Evolutionary conservation across 83 land plant species (phyloP), one percentile per base, ranked within the genome.

Genomic region (Diphasiastrum complanatum): DNA sequence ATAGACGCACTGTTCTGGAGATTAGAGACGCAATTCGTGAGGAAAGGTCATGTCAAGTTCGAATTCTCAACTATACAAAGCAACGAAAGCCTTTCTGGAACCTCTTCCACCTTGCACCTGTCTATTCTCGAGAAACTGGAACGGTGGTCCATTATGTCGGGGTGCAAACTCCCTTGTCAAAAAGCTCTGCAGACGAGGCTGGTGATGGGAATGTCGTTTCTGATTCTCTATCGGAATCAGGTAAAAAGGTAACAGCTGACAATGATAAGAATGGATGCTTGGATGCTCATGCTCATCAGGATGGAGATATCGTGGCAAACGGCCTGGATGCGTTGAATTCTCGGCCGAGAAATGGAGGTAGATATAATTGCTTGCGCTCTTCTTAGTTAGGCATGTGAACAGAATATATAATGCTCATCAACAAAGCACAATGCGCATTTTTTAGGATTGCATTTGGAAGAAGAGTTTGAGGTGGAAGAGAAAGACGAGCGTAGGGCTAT

Each of bases 11-110:
- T 8, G 79, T 93, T 24, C 49, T 77, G 63, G 89, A 75, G 47
- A 89, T 93, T 11, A 57, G 89, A 25, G 96, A 89, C 66, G 99
- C 92, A 0, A 80, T 93, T 34, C 66, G 87, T 22, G 83, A 82
- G 63, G 92, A 89, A 63, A 68, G 81, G 56, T 14, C 63, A 4
- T 62, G 84, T 16, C 83, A 93, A 61, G 71, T 86, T 33, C 72
- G 51, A 32, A 59, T 93, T 65, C 51, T 88, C 65, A 93, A 93
- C 63, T 89, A 93, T 60, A 70, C 76, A 19, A 85, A 81, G 63
- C 80, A 81, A 40, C 86, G 96, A 28, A 67, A 78, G 23, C 76
- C 96, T 36, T 78, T 86, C 66, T 86, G 92, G 96, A 80, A 82
- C 29, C 53, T 85, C 48, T 89, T 93, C 67, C 85, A 83, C 19